Percentiles rank a stretch among this genome's conserved stretches.
phyloP scores from a whole-genome alignment of 208 protist species.

The Trypanosoma lewisi region DNA sequence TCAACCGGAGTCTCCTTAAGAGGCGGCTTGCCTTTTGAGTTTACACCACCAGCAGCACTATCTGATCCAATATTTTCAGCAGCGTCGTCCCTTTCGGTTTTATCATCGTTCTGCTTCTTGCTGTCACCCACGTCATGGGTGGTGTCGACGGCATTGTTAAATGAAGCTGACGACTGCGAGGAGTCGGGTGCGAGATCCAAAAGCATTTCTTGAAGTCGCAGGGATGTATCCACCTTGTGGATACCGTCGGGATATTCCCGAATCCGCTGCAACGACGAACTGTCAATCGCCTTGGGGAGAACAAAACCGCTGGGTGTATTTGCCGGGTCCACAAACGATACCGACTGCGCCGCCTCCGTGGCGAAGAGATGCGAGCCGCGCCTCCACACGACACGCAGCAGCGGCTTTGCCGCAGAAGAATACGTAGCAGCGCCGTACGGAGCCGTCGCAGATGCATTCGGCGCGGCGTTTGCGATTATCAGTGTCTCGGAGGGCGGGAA shows the following conservation, averaged over 20 bases:
- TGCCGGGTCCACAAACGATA: not conserved
- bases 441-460: not conserved
- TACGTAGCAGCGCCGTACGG: not conserved
- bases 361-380: slow-evolving; percentile 21
- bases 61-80: slow-evolving; percentile 6
- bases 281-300: not conserved
- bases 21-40: not conserved
- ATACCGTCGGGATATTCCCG: too few species aligned
- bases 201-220: too few species aligned
- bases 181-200: too few species aligned
- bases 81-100: slow-evolving; percentile 24
- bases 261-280: too few species aligned
- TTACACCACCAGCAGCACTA: too few species aligned
- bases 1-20: slow-evolving; percentile 11
- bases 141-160: too few species aligned
- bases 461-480: slow-evolving; percentile 13
- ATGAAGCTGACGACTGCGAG: too few species aligned
- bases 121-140: too few species aligned
- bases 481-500: slow-evolving; percentile 63
- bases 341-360: not conserved
- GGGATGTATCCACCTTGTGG: too few species aligned
- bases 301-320: not conserved
- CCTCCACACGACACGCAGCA: slow-evolving; percentile 49
- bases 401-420: slow-evolving; percentile 11
- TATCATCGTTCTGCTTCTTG: not conserved